Percentiles rank a stretch among this genome's conserved stretches.
These are phyloP conservation scores for Euphrasia arctica DNA, from an alignment of 305 asterid genomes.

Conservation along the genomic window DNA sequence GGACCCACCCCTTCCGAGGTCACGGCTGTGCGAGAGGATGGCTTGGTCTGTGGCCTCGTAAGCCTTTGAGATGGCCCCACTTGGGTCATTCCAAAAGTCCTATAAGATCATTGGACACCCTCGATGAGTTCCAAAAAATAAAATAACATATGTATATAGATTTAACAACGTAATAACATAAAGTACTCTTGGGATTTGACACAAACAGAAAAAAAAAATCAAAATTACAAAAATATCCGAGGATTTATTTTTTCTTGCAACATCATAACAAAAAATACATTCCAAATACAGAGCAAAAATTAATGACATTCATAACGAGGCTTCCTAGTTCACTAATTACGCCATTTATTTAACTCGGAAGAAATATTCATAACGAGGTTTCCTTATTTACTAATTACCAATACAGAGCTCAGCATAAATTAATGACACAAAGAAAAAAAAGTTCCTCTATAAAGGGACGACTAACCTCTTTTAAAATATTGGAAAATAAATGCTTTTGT, in stretches of 20 bases:
- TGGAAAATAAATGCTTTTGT: constrained; percentile 77
- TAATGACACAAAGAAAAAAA: background rate
- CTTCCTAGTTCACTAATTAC: background rate
- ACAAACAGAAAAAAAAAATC: background rate
- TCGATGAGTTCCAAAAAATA: too few relatives aligned
- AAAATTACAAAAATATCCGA: background rate
- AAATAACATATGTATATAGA: background rate
- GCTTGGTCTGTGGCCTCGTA: constrained; percentile 90
- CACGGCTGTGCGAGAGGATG: constrained; percentile 79
- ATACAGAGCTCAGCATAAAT: background rate
- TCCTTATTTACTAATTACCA: background rate
- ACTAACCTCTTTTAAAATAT: constrained; percentile 67
- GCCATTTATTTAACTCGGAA: too few relatives aligned
- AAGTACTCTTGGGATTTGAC: too few relatives aligned
- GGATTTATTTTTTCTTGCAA: background rate
- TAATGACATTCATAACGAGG: background rate
- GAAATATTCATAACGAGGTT: too few relatives aligned
- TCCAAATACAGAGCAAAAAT: too few relatives aligned
- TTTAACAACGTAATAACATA: too few relatives aligned
- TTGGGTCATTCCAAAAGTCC: constrained; percentile 84
- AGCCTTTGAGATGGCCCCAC: constrained; percentile 64
- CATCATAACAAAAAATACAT: background rate
- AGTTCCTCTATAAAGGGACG: background rate
- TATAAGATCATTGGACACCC: constrained; percentile 9
- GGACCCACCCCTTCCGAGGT: constrained; percentile 96